Evolutionary conservation across 768 basidiomycete genomes (phyloP).

Genomic region (Boletales sp.): DNA sequence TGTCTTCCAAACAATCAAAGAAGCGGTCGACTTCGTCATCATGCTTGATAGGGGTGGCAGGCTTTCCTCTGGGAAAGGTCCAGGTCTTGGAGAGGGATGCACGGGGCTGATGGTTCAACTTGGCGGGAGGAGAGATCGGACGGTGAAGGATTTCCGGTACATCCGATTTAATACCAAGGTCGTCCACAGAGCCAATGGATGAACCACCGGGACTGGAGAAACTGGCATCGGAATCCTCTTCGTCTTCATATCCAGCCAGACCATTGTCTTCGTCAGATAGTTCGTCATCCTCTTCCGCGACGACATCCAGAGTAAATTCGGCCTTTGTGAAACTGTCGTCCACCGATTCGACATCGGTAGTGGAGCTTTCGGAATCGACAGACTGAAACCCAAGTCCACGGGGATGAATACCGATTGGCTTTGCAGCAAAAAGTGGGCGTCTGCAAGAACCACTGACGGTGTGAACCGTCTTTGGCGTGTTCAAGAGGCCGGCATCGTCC

Average conservation of each 20-base stretch:
- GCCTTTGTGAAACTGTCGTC: constrained; percentile 42
- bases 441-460: constrained; percentile 11
- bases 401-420: constrained; percentile 30
- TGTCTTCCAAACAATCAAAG: constrained; percentile 65
- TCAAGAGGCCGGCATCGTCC: constrained; percentile 40
- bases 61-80: constrained; percentile 54
- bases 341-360: constrained; percentile 64
- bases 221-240: constrained; percentile 53
- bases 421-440: too few relatives aligned
- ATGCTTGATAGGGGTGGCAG: constrained; percentile 15
- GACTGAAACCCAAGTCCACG: constrained; percentile 54
- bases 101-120: constrained; percentile 26
- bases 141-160: background rate
- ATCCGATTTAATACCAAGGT: constrained; percentile 28
- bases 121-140: constrained; percentile 10
- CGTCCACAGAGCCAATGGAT: constrained; percentile 53
- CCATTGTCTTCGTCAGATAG: constrained; percentile 46
- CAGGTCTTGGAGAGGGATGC: constrained; percentile 62
- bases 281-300: constrained; percentile 53
- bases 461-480: constrained; percentile 39
- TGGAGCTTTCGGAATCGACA: constrained; percentile 60
- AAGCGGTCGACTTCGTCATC: constrained; percentile 66
- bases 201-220: constrained; percentile 45
- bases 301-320: constrained; percentile 50
- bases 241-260: constrained; percentile 67